Conservation (phyloP, 352 stramenopile species). For the Pythium folliculosum region DNA sequence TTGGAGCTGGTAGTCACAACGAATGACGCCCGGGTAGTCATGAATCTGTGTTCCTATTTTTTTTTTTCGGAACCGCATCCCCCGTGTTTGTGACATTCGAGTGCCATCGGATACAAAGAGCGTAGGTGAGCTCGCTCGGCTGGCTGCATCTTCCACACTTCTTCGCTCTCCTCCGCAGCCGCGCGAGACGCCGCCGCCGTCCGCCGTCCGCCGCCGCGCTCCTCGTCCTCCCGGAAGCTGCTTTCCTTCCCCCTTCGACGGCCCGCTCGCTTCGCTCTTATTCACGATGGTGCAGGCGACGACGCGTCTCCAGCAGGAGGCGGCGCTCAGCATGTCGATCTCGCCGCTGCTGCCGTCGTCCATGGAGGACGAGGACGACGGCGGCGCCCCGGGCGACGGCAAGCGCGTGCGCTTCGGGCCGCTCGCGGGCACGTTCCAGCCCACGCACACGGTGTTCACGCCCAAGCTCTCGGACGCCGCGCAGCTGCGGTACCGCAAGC, state of each 20-base stretch:
- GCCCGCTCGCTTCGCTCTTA: not conserved
- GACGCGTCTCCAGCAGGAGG: constrained; percentile 39
- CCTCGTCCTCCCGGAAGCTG: not conserved
- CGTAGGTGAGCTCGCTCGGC: not conserved
- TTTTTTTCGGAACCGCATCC: constrained; percentile 4
- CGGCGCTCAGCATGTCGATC: constrained; percentile 68
- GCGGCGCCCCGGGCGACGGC: not conserved
- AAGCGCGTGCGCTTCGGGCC: constrained; percentile 76
- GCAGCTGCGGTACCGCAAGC: constrained; percentile 77
- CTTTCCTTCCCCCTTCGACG: not conserved
- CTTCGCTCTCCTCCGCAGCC: not conserved
- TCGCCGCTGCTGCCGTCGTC: constrained; percentile 80
- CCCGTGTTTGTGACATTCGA: constrained; percentile 3
- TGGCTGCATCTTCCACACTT: constrained; percentile 14
- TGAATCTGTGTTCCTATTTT: constrained; percentile 6
- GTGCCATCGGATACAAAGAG: not conserved
- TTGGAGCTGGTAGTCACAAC: constrained; percentile 14
- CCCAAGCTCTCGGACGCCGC: constrained; percentile 67
- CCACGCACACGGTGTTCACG: constrained; percentile 86
- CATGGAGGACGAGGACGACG: constrained; percentile 56
- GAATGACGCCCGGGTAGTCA: constrained; percentile 15
- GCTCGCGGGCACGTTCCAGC: constrained; percentile 52
- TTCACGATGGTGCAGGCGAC: constrained; percentile 45
- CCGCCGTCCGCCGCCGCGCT: not conserved
- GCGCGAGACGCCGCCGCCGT: not conserved